Evolutionary conservation across 441 rosid genomes (phyloP), one percentile per base, ranked within the genome.

Genomic region (Populus hybrid): DNA sequence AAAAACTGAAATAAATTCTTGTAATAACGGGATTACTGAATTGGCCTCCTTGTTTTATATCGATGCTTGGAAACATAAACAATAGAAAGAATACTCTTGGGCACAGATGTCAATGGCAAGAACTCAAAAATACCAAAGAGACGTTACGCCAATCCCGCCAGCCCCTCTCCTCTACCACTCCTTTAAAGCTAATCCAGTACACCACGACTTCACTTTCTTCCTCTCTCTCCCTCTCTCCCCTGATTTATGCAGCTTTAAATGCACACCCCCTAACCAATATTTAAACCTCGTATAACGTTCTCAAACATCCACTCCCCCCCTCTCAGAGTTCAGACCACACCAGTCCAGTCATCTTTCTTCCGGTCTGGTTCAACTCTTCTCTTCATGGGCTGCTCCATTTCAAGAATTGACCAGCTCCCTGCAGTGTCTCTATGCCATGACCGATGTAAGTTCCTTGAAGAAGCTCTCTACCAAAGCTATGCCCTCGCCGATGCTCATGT

Each of bases 371-470:
- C 42, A 1, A 34, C 40, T 16, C 50, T 16, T n/a, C 10, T 4
- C 64, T 34, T 59, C 4, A 91, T 91, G 99, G 99, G 99, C 77
- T 95, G 99, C 80, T 76, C 95, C 73, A 86, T 84, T 84, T 95
- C 99, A 0, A 91, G 90, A 86, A 81, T 91, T 59, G 97, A 95
- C 83, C 93, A 91, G 80, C 91, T 91, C 1, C 98, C 97, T 70
- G 98, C 93, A 78, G 98, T 95, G 54, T 83, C 88, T 46, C 87
- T 92, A 16, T 95, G 99, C 84, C 90, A 90, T 36, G 86, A 95
- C 36, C 92, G 99, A 20, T 91, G 96, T 78, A 21, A 36, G 67
- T 89, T 81, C 76, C 80, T 93, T 11, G 95, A 89, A 38, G 90
- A 90, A 5, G 97, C 98, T 11, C 88, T 93, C 74, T 89, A 65